Conservation (phyloP, 495 filamentous ascomycete genomes). For the Staphylotrichum tortipilum region DNA sequence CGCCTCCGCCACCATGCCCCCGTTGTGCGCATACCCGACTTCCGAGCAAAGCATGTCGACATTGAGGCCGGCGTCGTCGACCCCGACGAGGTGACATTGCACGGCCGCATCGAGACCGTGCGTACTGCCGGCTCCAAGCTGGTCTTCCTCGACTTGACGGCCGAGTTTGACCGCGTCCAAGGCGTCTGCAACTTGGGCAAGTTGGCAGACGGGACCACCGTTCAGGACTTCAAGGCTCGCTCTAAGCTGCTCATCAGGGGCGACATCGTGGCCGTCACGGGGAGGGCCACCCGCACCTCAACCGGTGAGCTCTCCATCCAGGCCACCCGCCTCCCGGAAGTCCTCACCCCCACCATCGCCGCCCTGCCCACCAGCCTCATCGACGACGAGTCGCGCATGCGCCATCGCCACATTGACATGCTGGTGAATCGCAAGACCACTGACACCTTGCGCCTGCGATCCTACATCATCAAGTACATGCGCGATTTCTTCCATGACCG, state of each 20-base stretch:
- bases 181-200: conserved; percentile 58
- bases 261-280: conserved; percentile 69
- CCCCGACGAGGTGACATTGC: conserved; percentile 36
- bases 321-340: conserved; percentile 53
- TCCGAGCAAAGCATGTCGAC: conserved; percentile 28
- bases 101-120: conserved; percentile 38
- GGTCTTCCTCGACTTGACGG: conserved; percentile 70
- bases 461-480: conserved; percentile 63
- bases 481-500: conserved; percentile 62
- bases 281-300: conserved; percentile 59
- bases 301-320: conserved; percentile 71
- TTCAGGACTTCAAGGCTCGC: conserved; percentile 46
- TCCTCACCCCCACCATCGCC: conserved; percentile 71
- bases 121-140: conserved; percentile 55
- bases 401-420: conserved; percentile 72
- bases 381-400: conserved; percentile 56
- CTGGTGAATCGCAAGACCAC: conserved; percentile 56
- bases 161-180: conserved; percentile 64
- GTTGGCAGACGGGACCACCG: conserved; percentile 32
- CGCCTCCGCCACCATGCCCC: conserved; percentile 23
- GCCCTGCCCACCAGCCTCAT: conserved; percentile 57
- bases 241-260: conserved; percentile 55
- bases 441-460: conserved; percentile 66
- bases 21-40: conserved; percentile 30
- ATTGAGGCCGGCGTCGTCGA: conserved; percentile 19